A percentile compares a stretch with the other conserved stretches of the same genome.
phyloP scores from a whole-genome alignment of 352 stramenopile species.

The Pythium sukuiense region DNA sequence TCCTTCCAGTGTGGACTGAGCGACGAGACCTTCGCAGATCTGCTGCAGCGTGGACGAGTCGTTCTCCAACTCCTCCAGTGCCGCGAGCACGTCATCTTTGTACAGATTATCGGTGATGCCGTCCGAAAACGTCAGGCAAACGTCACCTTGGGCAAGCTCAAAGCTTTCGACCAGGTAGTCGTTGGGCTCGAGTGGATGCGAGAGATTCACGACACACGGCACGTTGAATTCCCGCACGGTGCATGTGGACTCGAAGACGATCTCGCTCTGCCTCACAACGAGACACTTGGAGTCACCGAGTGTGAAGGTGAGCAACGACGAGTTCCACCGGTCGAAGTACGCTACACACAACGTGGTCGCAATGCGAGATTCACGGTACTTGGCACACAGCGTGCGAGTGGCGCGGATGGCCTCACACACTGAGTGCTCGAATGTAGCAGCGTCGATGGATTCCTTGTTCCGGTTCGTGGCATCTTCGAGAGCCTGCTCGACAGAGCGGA shows the following conservation, averaged over 20 bases:
- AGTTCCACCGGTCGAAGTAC: slow-evolving; percentile 75
- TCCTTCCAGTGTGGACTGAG: slow-evolving; percentile 9
- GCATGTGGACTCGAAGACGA: slow-evolving; percentile 69
- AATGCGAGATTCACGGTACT: slow-evolving; percentile 57
- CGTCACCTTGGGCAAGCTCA: slow-evolving; percentile 44
- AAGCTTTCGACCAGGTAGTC: slow-evolving; percentile 79
- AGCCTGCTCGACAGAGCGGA: slow-evolving; percentile 42
- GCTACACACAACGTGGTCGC: slow-evolving; percentile 66
- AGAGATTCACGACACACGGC: slow-evolving; percentile 71
- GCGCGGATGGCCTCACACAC: slow-evolving; percentile 58
- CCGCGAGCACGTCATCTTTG: slow-evolving; percentile 59
- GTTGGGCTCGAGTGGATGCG: slow-evolving; percentile 38
- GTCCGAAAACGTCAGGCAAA: slow-evolving; percentile 78
- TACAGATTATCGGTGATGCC: slow-evolving; percentile 81
- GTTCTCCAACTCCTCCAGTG: slow-evolving; percentile 20
- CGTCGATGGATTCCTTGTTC: slow-evolving; percentile 44
- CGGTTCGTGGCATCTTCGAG: slow-evolving; percentile 60
- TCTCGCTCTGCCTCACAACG: slow-evolving; percentile 43
- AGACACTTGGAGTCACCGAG: slow-evolving; percentile 79
- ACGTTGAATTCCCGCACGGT: slow-evolving; percentile 82
- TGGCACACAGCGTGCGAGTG: slow-evolving; percentile 57
- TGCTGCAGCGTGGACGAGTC: slow-evolving; percentile 35
- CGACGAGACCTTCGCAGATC: slow-evolving; percentile 55
- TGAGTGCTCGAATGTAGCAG: slow-evolving; percentile 42
- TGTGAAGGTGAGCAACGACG: slow-evolving; percentile 63